Evolutionary conservation across 257 asterid species (phyloP), one percentile per base, ranked within the genome.

Genomic region (Lycium ferocissimum): DNA sequence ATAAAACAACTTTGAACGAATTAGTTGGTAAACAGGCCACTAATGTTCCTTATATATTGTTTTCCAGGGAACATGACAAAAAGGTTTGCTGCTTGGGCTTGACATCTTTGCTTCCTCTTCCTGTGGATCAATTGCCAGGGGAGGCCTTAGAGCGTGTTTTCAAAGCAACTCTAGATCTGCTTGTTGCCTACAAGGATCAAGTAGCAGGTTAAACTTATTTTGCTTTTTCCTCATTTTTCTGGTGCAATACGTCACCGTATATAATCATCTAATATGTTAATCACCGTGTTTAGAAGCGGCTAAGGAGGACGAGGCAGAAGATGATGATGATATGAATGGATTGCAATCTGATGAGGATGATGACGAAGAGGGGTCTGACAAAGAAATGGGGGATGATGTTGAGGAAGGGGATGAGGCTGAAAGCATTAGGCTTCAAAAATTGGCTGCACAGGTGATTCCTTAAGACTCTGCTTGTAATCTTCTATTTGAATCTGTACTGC

Each of bases 1-100:
- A 18, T 14, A n/a, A 38, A 54, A 54, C 17, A 35, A 83, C 13
- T 53, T 33, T 22, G 45, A 20, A 35, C 20, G 57, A 49, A 40
- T 10, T 37, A 78, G 49, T 6, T 26, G 82, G 82, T 70, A 54
- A 63, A 72, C n/a, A 81, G 7, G 35, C 43, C 40, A 17, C 15
- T 54, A 13, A 83, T 83, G 51, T 14, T 66, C 54, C 15, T 26
- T 26, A 26, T 69, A 6, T 83, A 65, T 83, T 83, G 85, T 87
- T 76, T 82, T 90, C 84, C 95, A 97, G 99, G 94, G 99, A 95
- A 85, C 97, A 97, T 40, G 99, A 97, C 86, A 97, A 97, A 88
- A 97, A 97, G 85, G 95, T 97, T 10, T 95, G 99, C 93, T 94
- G 98, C 89, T 89, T 97, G 91, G 99, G 99, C 66, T 92, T 97